These are phyloP conservation scores for Xylaria sp. DNA, from an alignment of 2,329 filamentous ascomycete genomes.

Conservation along the genomic window DNA sequence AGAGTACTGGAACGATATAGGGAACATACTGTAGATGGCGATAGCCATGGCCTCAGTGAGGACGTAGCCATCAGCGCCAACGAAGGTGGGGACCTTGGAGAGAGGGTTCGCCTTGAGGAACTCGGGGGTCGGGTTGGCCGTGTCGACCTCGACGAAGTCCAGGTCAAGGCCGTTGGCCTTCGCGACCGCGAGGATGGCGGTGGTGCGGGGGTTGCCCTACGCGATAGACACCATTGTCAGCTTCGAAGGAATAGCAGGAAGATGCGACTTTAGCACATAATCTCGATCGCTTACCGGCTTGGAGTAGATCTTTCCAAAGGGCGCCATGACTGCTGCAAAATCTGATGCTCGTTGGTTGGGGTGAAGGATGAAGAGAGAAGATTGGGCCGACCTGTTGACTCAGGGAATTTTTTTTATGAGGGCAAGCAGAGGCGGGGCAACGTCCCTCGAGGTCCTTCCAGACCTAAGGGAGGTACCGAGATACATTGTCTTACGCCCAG, in stretches of 20 bases:
- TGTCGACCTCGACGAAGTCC: conserved; percentile 76
- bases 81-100: conserved; percentile 90
- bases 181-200: conserved; percentile 86
- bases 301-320: conserved; percentile 98
- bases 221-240: conserved; percentile 35
- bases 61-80: conserved; percentile 87
- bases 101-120: conserved; percentile 86
- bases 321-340: conserved; percentile 59
- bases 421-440: conserved; percentile 38
- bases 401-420: conserved; percentile 30
- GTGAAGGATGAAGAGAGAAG: conserved; percentile 16
- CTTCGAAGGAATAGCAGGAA: conserved; percentile 16
- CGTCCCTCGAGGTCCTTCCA: conserved; percentile 18
- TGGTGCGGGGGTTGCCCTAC: conserved; percentile 87
- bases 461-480: background rate
- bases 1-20: conserved; percentile 17
- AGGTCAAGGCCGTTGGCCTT: conserved; percentile 97
- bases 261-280: conserved; percentile 18
- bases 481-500: background rate
- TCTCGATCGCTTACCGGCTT: conserved; percentile 62
- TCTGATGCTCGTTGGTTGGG: conserved; percentile 27
- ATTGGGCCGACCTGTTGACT: conserved; percentile 22
- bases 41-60: conserved; percentile 92
- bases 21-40: conserved; percentile 89
- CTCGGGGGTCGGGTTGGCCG: conserved; percentile 68